Evolutionary conservation across 495 filamentous ascomycete species (phyloP).

Genomic region (Aspergillus nanangensis): DNA sequence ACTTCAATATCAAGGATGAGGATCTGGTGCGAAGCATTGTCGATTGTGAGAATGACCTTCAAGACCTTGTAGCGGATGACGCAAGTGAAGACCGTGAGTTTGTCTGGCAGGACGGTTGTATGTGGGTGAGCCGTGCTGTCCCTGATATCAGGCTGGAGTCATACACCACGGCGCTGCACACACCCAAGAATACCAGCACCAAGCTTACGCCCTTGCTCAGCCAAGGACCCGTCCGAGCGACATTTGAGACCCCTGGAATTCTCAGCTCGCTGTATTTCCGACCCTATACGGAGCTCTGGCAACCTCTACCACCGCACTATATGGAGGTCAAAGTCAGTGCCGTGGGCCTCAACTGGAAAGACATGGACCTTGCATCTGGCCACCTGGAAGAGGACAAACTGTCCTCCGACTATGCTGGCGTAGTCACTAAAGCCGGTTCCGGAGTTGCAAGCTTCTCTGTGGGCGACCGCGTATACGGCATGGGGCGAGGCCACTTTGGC

Average conservation of each 20-base stretch:
- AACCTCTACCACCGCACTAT: neutral
- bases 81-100: neutral
- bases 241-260: neutral
- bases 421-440: neutral
- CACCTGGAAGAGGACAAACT: neutral
- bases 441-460: neutral
- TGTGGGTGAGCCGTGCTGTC: neutral
- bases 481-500: slow-evolving; percentile 1
- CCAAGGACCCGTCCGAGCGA: neutral
- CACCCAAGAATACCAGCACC: neutral
- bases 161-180: neutral
- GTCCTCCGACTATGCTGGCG: neutral
- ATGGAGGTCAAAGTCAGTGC: slow-evolving; percentile 1
- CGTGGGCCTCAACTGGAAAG: neutral
- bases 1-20: neutral
- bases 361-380: neutral
- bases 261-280: neutral
- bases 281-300: neutral
- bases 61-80: neutral
- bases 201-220: neutral
- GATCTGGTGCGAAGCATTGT: neutral
- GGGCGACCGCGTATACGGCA: neutral
- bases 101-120: neutral
- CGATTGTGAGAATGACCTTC: neutral
- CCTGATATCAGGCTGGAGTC: neutral